Evolutionary conservation across 805 yeast species (phyloP), one percentile per base, ranked within the genome.

Genomic region (Kodamaea laetipori): DNA sequence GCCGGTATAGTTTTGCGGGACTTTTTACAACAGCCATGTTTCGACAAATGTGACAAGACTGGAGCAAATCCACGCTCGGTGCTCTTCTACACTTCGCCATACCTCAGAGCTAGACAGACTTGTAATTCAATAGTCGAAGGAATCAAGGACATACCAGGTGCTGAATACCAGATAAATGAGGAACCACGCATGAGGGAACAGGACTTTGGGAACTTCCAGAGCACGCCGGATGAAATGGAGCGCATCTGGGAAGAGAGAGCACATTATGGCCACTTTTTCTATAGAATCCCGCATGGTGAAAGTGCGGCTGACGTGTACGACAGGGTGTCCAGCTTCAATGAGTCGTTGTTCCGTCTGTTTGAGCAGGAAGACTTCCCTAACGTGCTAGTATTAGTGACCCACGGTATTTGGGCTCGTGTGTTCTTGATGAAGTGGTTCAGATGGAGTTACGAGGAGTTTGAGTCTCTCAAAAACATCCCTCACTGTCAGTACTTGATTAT

Each of bases 251-350:
- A 76, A 43, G 95, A 87, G 54, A 67, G 97, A 37, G 90, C 95
- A 0, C 79, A 81, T 48, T 90, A 90, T 64, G 97, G 97, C 0
- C 75, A 70, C 51, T 71, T 70, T 57, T 90, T 90, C 63, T 90
- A 86, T 61, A 66, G 97, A 43, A 90, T 90, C 23, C 96, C 96
- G 4, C 82, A 86, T 55, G 97, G 97, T 8, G 97, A 90, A 63
- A 84, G 94, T 55, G 97, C 97, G 0, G 97, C 97, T 0, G 97
- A 90, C 63, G 97, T 90, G 7, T 90, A 81, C 63, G 97, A 90
- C 63, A 72, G 97, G 37, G 84, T 90, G 49, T 86, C 96, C 2
- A 86, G 94, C 11, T 90, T 90, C 62, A 89, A 89, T 60, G 96
- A 89, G 62, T 81, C 95, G 0, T 63, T 90, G 30, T 88, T 84